A percentile compares a stretch with the other conserved stretches of the same genome.
These are phyloP conservation scores for Dipteronia sinensis DNA, from an alignment of 345 rosid genomes.

Conservation along the genomic window DNA sequence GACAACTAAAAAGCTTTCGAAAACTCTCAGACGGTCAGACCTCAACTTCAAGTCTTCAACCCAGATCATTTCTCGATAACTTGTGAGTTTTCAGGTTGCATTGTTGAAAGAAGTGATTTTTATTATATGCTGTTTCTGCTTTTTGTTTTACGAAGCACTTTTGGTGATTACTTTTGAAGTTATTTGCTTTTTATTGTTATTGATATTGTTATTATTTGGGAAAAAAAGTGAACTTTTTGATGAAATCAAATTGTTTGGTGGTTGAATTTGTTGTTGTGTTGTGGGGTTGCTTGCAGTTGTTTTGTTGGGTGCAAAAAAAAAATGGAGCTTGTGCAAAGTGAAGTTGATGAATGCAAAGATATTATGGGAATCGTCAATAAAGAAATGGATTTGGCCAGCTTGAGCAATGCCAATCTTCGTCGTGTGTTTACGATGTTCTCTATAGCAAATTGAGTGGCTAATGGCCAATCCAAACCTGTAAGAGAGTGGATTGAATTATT, in stretches of 20 bases:
- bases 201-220: no score
- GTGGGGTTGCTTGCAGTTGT: not conserved
- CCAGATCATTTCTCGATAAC: no score
- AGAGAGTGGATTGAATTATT: not conserved
- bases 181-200: not conserved
- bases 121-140: no score
- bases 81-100: no score
- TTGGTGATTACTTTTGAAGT: not conserved
- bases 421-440: conserved; percentile 3
- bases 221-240: no score
- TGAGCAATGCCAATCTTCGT: conserved; percentile 12
- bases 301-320: not conserved
- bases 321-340: conserved; percentile 11
- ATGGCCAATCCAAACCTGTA: conserved; percentile 14
- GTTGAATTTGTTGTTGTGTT: not conserved
- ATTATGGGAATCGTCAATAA: conserved; percentile 16
- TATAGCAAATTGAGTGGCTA: conserved; percentile 10
- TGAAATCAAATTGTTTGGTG: not conserved
- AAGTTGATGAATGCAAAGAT: conserved; percentile 16
- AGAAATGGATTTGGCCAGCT: conserved; percentile 14
- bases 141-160: no score
- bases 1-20: no score
- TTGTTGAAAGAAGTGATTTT: no score
- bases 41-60: no score
- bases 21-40: no score